These are phyloP conservation scores for Furcasterigmium sp. DNA, from an alignment of 2,329 filamentous ascomycete species.

Conservation along the genomic window DNA sequence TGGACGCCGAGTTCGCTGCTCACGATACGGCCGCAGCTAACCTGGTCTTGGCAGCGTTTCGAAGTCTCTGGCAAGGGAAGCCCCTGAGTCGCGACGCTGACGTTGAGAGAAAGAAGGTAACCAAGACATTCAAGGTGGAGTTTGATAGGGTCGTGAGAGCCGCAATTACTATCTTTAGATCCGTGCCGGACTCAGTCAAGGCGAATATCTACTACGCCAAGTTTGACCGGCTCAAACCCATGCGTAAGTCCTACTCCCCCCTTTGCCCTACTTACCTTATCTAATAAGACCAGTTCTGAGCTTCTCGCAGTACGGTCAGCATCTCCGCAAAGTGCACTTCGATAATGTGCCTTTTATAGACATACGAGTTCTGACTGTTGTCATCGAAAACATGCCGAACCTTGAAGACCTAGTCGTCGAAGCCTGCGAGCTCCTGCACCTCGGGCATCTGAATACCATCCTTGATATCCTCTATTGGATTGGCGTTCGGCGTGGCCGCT, in stretches of 20 bases:
- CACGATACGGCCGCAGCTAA: background rate
- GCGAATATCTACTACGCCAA: background rate
- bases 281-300: slow-evolving; percentile 3
- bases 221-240: background rate
- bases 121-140: background rate
- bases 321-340: slow-evolving; percentile 16
- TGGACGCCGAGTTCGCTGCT: background rate
- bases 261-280: background rate
- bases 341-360: slow-evolving; percentile 18
- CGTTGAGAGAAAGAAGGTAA: background rate
- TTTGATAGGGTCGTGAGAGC: background rate
- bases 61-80: background rate
- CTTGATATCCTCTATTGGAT: slow-evolving; percentile 15
- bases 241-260: background rate
- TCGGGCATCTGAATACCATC: slow-evolving; percentile 13
- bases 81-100: background rate
- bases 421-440: slow-evolving; percentile 22
- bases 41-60: background rate
- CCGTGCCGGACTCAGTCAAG: background rate
- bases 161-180: background rate
- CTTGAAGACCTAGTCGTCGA: slow-evolving; percentile 18
- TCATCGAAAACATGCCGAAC: slow-evolving; percentile 13
- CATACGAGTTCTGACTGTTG: slow-evolving; percentile 9
- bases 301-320: slow-evolving; percentile 6
- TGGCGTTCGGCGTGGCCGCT: slow-evolving; percentile 9